These are phyloP conservation scores for Salinomyces thailandicus DNA, from an alignment of 2,329 filamentous ascomycete genomes.

Conservation along the genomic window DNA sequence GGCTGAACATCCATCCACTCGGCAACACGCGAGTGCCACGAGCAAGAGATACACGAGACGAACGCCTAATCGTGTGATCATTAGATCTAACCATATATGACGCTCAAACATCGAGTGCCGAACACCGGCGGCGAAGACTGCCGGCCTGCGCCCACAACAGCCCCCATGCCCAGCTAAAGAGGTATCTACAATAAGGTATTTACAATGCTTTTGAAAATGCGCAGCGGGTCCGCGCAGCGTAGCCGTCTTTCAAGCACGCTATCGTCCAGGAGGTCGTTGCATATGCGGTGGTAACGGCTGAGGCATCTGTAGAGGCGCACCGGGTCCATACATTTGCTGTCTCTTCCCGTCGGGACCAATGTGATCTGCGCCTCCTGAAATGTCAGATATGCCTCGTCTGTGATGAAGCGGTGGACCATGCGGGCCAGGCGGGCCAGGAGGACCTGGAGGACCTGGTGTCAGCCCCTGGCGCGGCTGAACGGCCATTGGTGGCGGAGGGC, in stretches of 20 bases:
- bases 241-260: too few relatives aligned
- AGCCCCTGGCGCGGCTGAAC: constrained; percentile 15
- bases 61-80: too few relatives aligned
- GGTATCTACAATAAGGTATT: not conserved
- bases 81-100: too few relatives aligned
- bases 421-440: constrained; percentile 13
- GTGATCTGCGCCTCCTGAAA: constrained; percentile 44
- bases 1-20: too few relatives aligned
- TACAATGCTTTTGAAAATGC: not conserved
- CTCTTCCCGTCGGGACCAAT: constrained; percentile 45
- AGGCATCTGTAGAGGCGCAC: constrained; percentile 21
- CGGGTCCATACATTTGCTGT: constrained; percentile 45
- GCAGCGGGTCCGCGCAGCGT: too few relatives aligned
- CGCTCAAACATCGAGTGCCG: too few relatives aligned
- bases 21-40: too few relatives aligned
- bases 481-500: constrained; percentile 30
- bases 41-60: too few relatives aligned
- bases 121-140: too few relatives aligned
- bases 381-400: constrained; percentile 51
- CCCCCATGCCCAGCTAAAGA: not conserved
- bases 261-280: constrained; percentile 23
- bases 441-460: constrained; percentile 1
- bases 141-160: too few relatives aligned
- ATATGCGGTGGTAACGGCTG: constrained; percentile 35
- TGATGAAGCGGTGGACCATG: constrained; percentile 26